Conservation (phyloP, 257 asterid genomes). For the Eustoma russellianum region DNA sequence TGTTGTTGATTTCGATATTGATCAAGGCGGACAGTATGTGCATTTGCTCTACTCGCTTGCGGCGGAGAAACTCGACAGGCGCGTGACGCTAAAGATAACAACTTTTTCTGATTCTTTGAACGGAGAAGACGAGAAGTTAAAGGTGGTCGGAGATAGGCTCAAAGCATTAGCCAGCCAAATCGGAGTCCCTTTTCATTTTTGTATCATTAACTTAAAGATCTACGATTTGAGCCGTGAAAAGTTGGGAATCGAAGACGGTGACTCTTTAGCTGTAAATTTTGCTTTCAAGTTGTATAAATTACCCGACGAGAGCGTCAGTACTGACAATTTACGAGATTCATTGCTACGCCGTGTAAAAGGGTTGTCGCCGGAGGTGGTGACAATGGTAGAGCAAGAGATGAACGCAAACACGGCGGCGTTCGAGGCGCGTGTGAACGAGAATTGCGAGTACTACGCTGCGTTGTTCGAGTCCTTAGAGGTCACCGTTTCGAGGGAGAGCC, state of each 20-base stretch:
- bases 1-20: slow-evolving; percentile 74
- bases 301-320: slow-evolving; percentile 89
- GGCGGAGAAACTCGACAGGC: slow-evolving; percentile 24
- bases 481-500: slow-evolving; percentile 29
- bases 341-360: slow-evolving; percentile 69
- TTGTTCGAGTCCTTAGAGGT: slow-evolving; percentile 67
- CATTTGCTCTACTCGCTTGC: slow-evolving; percentile 79
- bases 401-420: slow-evolving; percentile 66
- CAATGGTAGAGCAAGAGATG: slow-evolving; percentile 77
- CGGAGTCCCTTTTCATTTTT: slow-evolving; percentile 38
- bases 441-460: slow-evolving; percentile 48
- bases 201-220: slow-evolving; percentile 12
- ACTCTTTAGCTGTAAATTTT: slow-evolving; percentile 60
- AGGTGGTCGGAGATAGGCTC: slow-evolving; percentile 26
- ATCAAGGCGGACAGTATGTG: slow-evolving; percentile 64
- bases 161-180: slow-evolving; percentile 29
- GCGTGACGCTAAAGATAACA: slow-evolving; percentile 44
- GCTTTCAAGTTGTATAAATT: slow-evolving; percentile 53
- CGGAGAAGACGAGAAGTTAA: slow-evolving; percentile 31
- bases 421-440: slow-evolving; percentile 57
- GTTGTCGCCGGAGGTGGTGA: slow-evolving; percentile 53
- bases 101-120: slow-evolving; percentile 27
- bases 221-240: slow-evolving; percentile 33
- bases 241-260: slow-evolving; percentile 33
- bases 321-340: slow-evolving; percentile 64